A percentile compares a stretch with the other conserved stretches of the same genome.
phyloP scores from a whole-genome alignment of 2,329 filamentous ascomycete species.

The Fusarium pseudoanthophilum region DNA sequence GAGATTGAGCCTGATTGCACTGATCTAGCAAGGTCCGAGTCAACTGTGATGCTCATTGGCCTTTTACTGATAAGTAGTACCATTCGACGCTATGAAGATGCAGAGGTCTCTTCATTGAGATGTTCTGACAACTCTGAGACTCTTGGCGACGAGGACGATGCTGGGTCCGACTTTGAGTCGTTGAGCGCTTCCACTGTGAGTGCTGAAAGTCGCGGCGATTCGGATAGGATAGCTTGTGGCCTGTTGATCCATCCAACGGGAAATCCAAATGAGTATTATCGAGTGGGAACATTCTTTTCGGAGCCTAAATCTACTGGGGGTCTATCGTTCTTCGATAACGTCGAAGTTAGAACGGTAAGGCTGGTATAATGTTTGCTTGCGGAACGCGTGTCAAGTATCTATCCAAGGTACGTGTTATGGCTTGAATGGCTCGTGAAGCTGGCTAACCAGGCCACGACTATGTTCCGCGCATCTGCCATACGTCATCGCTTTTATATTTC shows the following conservation, averaged over 20 bases:
- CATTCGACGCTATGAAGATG: fast-evolving
- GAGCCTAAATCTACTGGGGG: fast-evolving
- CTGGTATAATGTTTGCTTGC: neutral
- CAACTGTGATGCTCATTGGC: no score
- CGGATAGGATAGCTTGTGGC: neutral
- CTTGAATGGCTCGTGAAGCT: fast-evolving
- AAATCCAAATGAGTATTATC: fast-evolving
- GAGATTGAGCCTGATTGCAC: neutral
- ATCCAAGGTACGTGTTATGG: fast-evolving
- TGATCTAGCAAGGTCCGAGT: no score
- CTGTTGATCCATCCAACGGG: neutral
- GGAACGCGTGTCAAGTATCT: no score
- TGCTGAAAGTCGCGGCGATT: no score
- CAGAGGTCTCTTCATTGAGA: no score
- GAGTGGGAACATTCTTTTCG: neutral
- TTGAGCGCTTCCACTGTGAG: no score
- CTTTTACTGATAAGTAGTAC: neutral
- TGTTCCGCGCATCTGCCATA: fast-evolving
- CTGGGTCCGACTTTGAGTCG: fast-evolving
- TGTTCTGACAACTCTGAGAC: neutral
- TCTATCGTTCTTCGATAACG: fast-evolving
- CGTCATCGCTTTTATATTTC: fast-evolving
- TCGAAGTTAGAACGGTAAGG: fast-evolving
- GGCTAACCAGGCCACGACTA: fast-evolving
- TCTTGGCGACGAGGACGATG: fast-evolving